phyloP scores from a whole-genome alignment of 106 monocot genomes.

The Gastrodia elata region DNA sequence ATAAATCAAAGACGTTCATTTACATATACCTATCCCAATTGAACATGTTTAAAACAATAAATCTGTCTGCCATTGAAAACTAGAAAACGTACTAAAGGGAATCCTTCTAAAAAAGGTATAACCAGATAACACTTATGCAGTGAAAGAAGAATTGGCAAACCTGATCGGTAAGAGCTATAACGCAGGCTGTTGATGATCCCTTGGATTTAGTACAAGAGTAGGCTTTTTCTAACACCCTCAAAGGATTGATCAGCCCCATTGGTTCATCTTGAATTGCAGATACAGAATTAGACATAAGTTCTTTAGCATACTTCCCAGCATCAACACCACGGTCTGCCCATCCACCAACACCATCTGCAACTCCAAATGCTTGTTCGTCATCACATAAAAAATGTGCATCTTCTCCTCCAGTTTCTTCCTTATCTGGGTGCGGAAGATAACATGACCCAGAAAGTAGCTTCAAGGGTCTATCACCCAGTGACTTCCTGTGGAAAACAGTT shows the following conservation, averaged over 20 bases:
- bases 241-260: constrained; percentile 50
- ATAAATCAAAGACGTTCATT: neutral
- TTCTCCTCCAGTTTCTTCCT: constrained; percentile 70
- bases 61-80: neutral
- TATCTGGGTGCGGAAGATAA: constrained; percentile 64
- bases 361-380: constrained; percentile 58
- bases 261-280: constrained; percentile 54
- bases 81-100: neutral
- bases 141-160: constrained; percentile 2
- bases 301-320: constrained; percentile 58
- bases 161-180: constrained; percentile 58
- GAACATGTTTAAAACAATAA: neutral
- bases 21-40: neutral
- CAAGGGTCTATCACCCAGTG: constrained; percentile 35
- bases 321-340: constrained; percentile 68
- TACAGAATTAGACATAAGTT: constrained; percentile 64
- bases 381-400: constrained; percentile 63
- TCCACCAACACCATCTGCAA: constrained; percentile 77
- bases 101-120: neutral
- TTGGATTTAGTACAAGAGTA: constrained; percentile 47
- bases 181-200: constrained; percentile 77
- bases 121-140: neutral
- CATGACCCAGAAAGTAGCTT: constrained; percentile 66
- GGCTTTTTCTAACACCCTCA: constrained; percentile 66
- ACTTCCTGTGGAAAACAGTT: constrained; percentile 13